These are phyloP conservation scores for Quercus rubra DNA, from an alignment of 306 rosid species.

Conservation along the genomic window DNA sequence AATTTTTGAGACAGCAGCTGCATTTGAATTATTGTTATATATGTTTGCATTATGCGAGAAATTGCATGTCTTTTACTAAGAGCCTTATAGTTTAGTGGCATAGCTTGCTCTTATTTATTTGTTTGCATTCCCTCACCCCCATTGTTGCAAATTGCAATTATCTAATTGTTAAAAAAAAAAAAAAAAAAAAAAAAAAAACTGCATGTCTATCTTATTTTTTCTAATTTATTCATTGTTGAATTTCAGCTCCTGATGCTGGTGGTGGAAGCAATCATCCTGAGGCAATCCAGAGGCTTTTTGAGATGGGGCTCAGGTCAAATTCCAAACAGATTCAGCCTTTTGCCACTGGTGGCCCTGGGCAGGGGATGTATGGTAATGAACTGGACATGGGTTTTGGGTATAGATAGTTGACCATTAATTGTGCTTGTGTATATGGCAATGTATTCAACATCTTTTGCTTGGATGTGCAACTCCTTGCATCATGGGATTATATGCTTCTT, in stretches of 20 bases:
- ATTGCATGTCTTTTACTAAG: background rate
- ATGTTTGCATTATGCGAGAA: background rate
- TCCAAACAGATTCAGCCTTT: constrained; percentile 41
- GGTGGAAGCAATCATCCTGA: constrained; percentile 80
- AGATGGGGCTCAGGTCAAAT: constrained; percentile 80
- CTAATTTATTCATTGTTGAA: constrained; percentile 7
- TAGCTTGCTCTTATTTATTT: too few species aligned
- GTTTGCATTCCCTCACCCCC: too few species aligned
- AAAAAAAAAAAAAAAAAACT: too few species aligned
- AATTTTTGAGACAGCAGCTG: too few species aligned
- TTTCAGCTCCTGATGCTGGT: constrained; percentile 55
- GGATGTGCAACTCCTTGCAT: constrained; percentile 30
- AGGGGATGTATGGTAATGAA: constrained; percentile 60
- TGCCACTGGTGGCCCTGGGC: constrained; percentile 44
- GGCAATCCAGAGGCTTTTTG: constrained; percentile 76
- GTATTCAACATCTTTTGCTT: constrained; percentile 27
- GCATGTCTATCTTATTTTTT: background rate
- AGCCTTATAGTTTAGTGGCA: too few species aligned
- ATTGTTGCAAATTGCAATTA: too few species aligned
- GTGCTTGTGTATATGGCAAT: constrained; percentile 43
- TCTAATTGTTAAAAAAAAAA: too few species aligned
- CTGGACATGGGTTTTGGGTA: constrained; percentile 84
- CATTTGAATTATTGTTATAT: too few species aligned
- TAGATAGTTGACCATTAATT: constrained; percentile 41
- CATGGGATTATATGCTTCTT: constrained; percentile 33